phyloP scores from a whole-genome alignment of 306 rosid genomes.

The Quercus robur region DNA sequence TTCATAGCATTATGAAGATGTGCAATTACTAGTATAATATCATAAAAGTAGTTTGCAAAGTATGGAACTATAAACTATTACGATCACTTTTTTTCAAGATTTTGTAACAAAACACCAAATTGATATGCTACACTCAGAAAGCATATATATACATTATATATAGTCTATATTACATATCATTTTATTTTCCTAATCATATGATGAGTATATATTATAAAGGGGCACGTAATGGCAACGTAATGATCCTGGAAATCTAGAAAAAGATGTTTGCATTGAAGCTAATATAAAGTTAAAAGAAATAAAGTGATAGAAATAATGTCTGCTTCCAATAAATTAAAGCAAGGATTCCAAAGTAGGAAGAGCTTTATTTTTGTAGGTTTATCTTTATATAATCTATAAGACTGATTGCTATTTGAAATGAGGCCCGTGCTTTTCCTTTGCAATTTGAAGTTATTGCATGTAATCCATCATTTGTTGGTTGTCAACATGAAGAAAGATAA shows the following conservation, averaged over 20 bases:
- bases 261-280: not conserved
- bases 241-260: not conserved
- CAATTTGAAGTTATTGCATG: not conserved
- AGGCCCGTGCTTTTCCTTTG: slow-evolving; percentile 5
- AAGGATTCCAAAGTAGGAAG: not conserved
- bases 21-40: not conserved
- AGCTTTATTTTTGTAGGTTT: not conserved
- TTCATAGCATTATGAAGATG: not conserved
- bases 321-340: slow-evolving; percentile 20
- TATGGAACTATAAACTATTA: not conserved
- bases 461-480: not conserved
- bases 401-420: not conserved
- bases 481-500: not conserved
- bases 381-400: not conserved
- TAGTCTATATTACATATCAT: too few relatives aligned
- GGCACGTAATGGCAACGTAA: not conserved
- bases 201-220: not conserved
- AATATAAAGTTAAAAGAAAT: not conserved
- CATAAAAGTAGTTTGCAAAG: not conserved
- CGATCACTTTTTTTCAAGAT: slow-evolving; percentile 8
- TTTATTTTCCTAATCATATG: not conserved
- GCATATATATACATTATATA: not conserved
- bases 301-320: slow-evolving; percentile 13
- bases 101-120: not conserved
- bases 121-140: slow-evolving; percentile 1